Base-by-base conservation (phyloP, 208 protist genomes). In the Crithidia fasciculata region DNA sequence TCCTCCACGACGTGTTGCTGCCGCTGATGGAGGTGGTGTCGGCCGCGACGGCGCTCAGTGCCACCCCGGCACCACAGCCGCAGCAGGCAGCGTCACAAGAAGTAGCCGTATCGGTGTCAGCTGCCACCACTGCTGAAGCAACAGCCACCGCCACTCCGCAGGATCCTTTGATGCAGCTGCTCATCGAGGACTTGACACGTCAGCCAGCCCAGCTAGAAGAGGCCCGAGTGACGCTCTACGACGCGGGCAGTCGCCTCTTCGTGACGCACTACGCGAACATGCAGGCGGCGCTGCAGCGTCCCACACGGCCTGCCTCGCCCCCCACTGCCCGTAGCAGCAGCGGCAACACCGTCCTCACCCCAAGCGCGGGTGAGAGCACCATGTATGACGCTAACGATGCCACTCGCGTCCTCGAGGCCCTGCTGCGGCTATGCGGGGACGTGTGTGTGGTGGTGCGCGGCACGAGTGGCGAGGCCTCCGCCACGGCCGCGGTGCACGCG, bases 161-260 rank as follows among this genome's bases (percentile, higher is more conserved):
- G 2, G 68, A 66, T 16, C 15, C 62, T 1, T 16, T 44, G 5
- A 49, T 59, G 15, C 64, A 65, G n/a, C 74, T 10, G 28, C 63
- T 88, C 8, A 55, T 81, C 8, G 47, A 57, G 12, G 50, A 57
- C 57, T 75, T 91, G 44, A 44, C 54, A 37, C 59, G 57, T 5
- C 40, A 83, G 40, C 86, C 81, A 4, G 58, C 60, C 2, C 74
- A 84, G 59, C 74, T 90, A 52, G 89, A 91, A 39, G 82, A 85
- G 53, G 86, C 85, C 66, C 86, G 86, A 12, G 68, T 88, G 6
- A 83, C 83, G 9, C 50, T 90, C 18, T 90, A 84, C 74, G 85
- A 94, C 59, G 76, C 75, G 10, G 80, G 80, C 40, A 79, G 76
- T 59, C 86, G 89, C 7, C 61, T 89, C 19, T 83, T 91, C 76